Evolutionary conservation across 768 basidiomycete genomes (phyloP).

Genomic region (Tylopilus sp.): DNA sequence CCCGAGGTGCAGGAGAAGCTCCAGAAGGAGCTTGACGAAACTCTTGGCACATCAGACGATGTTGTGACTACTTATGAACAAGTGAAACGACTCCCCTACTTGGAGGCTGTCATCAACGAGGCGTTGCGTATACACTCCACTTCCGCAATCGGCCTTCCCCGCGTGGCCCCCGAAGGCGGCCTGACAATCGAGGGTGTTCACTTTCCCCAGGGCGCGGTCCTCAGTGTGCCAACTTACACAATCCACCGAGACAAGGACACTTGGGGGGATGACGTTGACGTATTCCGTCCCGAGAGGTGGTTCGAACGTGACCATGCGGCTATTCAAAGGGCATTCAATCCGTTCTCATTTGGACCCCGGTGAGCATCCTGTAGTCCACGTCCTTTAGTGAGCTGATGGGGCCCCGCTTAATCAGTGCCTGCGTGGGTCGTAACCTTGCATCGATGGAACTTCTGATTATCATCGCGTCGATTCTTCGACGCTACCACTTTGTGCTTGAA

Average conservation of each 20-base stretch:
- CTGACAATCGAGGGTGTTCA: constrained; percentile 47
- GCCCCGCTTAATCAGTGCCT: constrained; percentile 48
- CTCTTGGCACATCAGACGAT: constrained; percentile 57
- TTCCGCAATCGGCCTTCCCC: constrained; percentile 78
- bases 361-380: constrained; percentile 21
- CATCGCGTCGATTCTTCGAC: constrained; percentile 71
- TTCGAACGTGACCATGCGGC: constrained; percentile 61
- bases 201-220: constrained; percentile 72
- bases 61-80: constrained; percentile 58
- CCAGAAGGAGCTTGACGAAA: constrained; percentile 68
- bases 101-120: constrained; percentile 88
- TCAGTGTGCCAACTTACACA: constrained; percentile 80
- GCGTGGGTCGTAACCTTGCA: constrained; percentile 83
- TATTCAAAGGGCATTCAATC: constrained; percentile 76
- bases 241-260: constrained; percentile 69
- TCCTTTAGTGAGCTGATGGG: constrained; percentile 1
- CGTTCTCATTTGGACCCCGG: constrained; percentile 83
- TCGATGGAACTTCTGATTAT: constrained; percentile 78
- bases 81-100: constrained; percentile 72
- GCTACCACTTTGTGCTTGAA: constrained; percentile 72
- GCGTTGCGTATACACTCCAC: constrained; percentile 83
- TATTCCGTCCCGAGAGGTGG: constrained; percentile 82
- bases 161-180: constrained; percentile 72
- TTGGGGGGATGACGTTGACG: constrained; percentile 80
- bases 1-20: constrained; percentile 65